Evolutionary conservation across 495 filamentous ascomycete species (phyloP).

Genomic region (Tirmania nivea): DNA sequence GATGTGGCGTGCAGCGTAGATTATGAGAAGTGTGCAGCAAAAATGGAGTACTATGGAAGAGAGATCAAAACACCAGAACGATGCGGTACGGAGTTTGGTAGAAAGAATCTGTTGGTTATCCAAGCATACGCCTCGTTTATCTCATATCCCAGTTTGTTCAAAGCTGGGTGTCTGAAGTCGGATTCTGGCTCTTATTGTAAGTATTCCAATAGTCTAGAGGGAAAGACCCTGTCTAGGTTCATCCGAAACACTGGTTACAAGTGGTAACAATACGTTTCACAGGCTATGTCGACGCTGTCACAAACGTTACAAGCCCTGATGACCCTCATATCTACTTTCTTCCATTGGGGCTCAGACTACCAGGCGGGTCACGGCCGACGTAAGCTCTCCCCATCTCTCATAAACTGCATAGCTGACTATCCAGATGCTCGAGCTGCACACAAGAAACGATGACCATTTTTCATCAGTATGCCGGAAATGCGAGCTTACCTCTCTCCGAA

Average conservation of each 20-base stretch:
- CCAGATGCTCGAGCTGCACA: constrained; percentile 40
- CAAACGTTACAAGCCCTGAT: constrained; percentile 41
- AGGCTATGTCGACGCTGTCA: constrained; percentile 64
- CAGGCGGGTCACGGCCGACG: constrained; percentile 37
- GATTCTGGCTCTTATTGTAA: constrained; percentile 35
- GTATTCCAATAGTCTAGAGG: constrained; percentile 1
- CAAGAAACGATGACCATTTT: constrained; percentile 50
- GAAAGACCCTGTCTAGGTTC: neutral
- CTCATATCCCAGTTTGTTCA: constrained; percentile 53
- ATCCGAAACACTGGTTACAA: neutral
- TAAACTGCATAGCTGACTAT: neutral
- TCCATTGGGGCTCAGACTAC: constrained; percentile 50
- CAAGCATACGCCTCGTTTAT: constrained; percentile 51
- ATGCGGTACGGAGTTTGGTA: constrained; percentile 48
- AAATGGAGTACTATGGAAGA: constrained; percentile 13
- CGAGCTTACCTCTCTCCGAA: constrained; percentile 31
- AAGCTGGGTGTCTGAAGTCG: constrained; percentile 52
- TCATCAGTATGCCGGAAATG: constrained; percentile 34
- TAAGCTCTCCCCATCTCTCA: constrained; percentile 2
- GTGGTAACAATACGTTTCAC: neutral
- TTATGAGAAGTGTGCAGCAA: constrained; percentile 3
- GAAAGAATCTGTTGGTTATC: constrained; percentile 44
- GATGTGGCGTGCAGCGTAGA: constrained; percentile 12
- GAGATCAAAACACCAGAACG: constrained; percentile 22
- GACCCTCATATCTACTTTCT: constrained; percentile 67